A percentile compares a stretch with the other conserved stretches of the same genome.
Evolutionary conservation across 2,329 filamentous ascomycete species (phyloP).

Genomic region (Dactylonectria estremocensis): DNA sequence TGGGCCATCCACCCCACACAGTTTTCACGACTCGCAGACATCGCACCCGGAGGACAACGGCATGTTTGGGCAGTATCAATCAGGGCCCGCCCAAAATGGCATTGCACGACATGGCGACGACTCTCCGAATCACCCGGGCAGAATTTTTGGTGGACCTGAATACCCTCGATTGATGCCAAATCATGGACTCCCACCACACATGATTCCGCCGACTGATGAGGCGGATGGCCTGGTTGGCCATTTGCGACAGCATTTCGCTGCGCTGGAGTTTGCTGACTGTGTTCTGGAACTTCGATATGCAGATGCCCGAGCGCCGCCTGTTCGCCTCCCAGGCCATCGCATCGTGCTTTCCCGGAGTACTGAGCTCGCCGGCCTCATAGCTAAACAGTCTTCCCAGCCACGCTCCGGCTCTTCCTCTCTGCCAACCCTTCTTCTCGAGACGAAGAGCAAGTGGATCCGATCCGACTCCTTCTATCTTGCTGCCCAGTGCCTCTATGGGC

Average conservation of each 20-base stretch:
- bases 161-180: conserved; percentile 54
- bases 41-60: conserved; percentile 65
- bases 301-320: conserved; percentile 55
- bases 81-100: conserved; percentile 58
- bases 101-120: conserved; percentile 50
- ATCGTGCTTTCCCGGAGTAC: conserved; percentile 69
- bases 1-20: conserved; percentile 71
- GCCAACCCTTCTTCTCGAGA: conserved; percentile 59
- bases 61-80: conserved; percentile 57
- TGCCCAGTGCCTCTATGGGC: conserved; percentile 71
- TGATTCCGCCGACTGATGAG: conserved; percentile 49
- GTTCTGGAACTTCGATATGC: conserved; percentile 62
- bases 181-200: conserved; percentile 47
- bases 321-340: conserved; percentile 68
- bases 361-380: conserved; percentile 48
- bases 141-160: conserved; percentile 51
- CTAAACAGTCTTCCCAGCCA: conserved; percentile 51
- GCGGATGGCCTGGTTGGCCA: conserved; percentile 58
- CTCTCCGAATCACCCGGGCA: conserved; percentile 48
- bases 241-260: conserved; percentile 56
- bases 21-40: conserved; percentile 74
- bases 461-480: conserved; percentile 71
- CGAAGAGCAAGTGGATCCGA: conserved; percentile 67
- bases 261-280: conserved; percentile 59
- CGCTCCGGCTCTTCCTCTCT: conserved; percentile 43